Conservation (phyloP, 129 eudicot species). For the Glebionis coronaria region DNA sequence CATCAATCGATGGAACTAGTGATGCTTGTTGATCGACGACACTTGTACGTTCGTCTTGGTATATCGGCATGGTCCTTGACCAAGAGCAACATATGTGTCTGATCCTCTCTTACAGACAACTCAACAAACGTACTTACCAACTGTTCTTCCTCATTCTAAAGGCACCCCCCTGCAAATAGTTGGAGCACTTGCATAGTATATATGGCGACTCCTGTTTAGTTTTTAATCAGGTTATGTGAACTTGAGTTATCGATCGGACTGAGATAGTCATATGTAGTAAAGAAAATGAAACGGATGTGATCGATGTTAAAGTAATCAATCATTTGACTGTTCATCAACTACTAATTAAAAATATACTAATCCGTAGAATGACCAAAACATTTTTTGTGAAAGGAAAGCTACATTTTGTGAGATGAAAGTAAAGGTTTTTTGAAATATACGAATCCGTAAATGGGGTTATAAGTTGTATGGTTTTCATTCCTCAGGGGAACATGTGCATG, state of each 20-base stretch:
- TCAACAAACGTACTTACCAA: slow-evolving; percentile 64
- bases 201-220: neutral
- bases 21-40: slow-evolving; percentile 37
- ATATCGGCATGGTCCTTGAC: slow-evolving; percentile 43
- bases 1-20: slow-evolving; percentile 35
- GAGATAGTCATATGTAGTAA: no score
- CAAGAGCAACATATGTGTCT: slow-evolving; percentile 55
- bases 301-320: neutral
- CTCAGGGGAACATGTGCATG: slow-evolving; percentile 48
- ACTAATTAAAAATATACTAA: neutral
- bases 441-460: no score
- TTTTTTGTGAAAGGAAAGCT: neutral
- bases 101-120: slow-evolving; percentile 44
- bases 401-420: neutral
- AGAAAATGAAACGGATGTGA: no score
- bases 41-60: slow-evolving; percentile 46
- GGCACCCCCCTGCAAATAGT: slow-evolving; percentile 44
- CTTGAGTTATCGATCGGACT: no score
- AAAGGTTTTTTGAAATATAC: no score
- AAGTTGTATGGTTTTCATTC: slow-evolving; percentile 6
- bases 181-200: slow-evolving; percentile 74
- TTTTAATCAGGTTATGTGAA: no score
- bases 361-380: neutral
- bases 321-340: neutral
- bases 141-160: slow-evolving; percentile 50